Base-by-base conservation (phyloP, 2,329 filamentous ascomycete genomes). In the Harringtonia aguacate region DNA sequence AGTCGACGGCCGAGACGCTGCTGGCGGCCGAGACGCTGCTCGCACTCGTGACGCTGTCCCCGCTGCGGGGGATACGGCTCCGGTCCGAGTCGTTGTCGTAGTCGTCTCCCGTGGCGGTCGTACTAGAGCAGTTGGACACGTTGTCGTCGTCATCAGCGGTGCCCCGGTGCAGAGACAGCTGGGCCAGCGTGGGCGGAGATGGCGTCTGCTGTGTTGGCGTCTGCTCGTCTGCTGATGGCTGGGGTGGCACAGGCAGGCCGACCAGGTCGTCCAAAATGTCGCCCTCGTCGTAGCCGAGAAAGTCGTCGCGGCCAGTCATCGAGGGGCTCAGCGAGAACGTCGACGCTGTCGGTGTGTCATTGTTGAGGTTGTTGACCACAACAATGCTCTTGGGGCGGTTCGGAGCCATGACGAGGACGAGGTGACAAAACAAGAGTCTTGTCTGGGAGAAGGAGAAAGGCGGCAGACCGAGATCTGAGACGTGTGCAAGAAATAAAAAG, bases 211-310 rank as follows among this genome's bases (percentile, higher is more conserved):
- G 18, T 30, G 29, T 22, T 13, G 20, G 29, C 18, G 12, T 14
- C 27, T 5, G 9, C 22, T 15, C 20, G 9, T 21, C 10, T n/a
- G 27, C 9, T n/a, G 36, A 18, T 15, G 18, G 15, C 15, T 17
- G 29, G 13, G 36, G 10, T 18, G 36, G 35, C 4, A 28, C 5
- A 1, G 43, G 38, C n/a, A 29, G 27, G 4, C 37, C 43, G 22
- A 39, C 36, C 14, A 45, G 38, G 10, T 45, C 43, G 38, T 45
- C 43, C 24, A 45, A 18, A n/a, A 45, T 45, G 27, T 45, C 43
- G 9, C 43, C 43, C 28, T 45, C 43, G 17, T 45, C 43, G 17
- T 35, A 40, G 38, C 28, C 40, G 4, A 24, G 22, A 28, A 41
- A 41, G 34, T 18, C 17, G 8, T 21, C 28, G n/a, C 31, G 39